Conservation (phyloP, 495 filamentous ascomycete genomes). For the Penicillium verhagenii region DNA sequence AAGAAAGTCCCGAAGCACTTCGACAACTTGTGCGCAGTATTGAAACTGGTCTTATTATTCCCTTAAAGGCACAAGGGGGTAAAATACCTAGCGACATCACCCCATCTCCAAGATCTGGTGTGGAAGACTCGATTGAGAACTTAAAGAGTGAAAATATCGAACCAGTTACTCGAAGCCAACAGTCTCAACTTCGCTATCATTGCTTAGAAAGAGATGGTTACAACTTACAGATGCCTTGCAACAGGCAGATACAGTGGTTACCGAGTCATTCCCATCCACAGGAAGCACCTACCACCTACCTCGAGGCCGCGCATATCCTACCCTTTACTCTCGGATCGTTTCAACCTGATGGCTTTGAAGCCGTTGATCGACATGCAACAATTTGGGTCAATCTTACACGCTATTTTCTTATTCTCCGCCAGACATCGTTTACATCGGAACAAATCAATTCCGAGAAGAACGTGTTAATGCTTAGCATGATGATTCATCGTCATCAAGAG, state of each 20-base stretch:
- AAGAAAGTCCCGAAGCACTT: too few relatives aligned
- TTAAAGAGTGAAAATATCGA: conserved; percentile 13
- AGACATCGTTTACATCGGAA: conserved; percentile 10
- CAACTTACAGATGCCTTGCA: conserved; percentile 16
- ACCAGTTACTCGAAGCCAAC: conserved; percentile 9
- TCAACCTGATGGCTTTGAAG: conserved; percentile 5
- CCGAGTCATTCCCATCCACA: conserved; percentile 8
- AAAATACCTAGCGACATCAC: conserved; percentile 16
- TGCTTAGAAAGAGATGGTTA: conserved; percentile 21
- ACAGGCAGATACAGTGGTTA: conserved; percentile 10
- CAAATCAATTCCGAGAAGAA: conserved; percentile 14
- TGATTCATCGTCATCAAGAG: too few relatives aligned
- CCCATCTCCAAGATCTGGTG: conserved; percentile 9
- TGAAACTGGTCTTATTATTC: conserved; percentile 12
- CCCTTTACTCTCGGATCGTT: conserved; percentile 15
- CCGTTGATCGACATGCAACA: conserved; percentile 8
- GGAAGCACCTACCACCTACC: conserved; percentile 14
- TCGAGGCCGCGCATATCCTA: conserved; percentile 15
- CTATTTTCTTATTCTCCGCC: conserved; percentile 12
- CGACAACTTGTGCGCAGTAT: conserved; percentile 18
- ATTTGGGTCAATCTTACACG: conserved; percentile 15
- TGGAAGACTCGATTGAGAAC: conserved; percentile 16
- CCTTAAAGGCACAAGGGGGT: conserved; percentile 17
- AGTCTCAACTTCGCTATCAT: conserved; percentile 9
- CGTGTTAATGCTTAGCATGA: conserved; percentile 8